A percentile compares a stretch with the other conserved stretches of the same genome.
Evolutionary conservation across 805 yeast species (phyloP).

Genomic region (Ogataea nakhonphanomensis): DNA sequence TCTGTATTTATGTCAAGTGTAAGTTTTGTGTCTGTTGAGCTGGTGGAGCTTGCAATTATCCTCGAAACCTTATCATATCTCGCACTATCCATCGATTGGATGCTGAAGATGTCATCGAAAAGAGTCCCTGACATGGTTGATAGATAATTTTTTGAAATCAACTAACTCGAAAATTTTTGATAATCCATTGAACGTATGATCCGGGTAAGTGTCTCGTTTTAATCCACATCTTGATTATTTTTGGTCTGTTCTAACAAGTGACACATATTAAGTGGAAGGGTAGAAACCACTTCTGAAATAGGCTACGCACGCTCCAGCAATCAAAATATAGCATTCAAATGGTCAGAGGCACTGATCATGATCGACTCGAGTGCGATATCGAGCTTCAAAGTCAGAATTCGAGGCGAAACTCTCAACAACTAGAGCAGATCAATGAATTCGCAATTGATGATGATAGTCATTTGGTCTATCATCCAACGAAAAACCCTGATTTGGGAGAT

Average conservation of each 20-base stretch:
- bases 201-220: slow-evolving; percentile 7
- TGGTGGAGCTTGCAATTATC: slow-evolving; percentile 81
- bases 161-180: slow-evolving; percentile 8
- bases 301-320: too few species aligned
- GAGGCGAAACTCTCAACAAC: slow-evolving; percentile 18
- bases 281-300: too few species aligned
- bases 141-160: background rate
- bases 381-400: slow-evolving; percentile 22
- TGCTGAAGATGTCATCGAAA: slow-evolving; percentile 89
- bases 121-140: slow-evolving; percentile 61
- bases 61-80: slow-evolving; percentile 91
- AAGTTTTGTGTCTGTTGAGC: slow-evolving; percentile 74
- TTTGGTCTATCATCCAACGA: slow-evolving; percentile 12
- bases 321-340: background rate
- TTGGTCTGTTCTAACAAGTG: slow-evolving; percentile 5
- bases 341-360: slow-evolving; percentile 4
- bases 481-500: background rate
- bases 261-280: too few species aligned
- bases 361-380: slow-evolving; percentile 15
- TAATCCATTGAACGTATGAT: background rate
- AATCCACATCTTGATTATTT: background rate
- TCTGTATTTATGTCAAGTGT: slow-evolving; percentile 90
- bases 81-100: slow-evolving; percentile 79
- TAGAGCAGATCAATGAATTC: slow-evolving; percentile 22
- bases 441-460: slow-evolving; percentile 22